Base-by-base conservation (phyloP, 2,329 filamentous ascomycete species). In the Ambrosiella cleistominuta region DNA sequence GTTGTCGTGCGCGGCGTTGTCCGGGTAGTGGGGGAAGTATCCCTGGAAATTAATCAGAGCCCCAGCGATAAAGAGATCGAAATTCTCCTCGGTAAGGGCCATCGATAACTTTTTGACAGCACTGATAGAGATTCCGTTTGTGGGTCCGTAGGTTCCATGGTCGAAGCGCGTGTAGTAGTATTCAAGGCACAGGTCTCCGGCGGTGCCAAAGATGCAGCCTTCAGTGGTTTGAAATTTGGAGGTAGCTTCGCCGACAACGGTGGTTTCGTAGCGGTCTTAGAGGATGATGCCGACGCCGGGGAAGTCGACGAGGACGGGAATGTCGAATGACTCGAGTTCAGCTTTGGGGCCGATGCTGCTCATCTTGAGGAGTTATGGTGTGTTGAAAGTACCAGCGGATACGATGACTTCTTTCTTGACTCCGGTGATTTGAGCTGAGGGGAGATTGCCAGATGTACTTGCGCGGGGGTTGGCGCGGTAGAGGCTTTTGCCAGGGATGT, bases 1-100 rank as follows among this genome's bases (percentile, higher is more conserved):
- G 1, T 69, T 69, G 50, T 69, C 72, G 1, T 67, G 65, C 1
- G 72, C 68, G 2, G 72, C 69, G 61, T 75, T 71, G 15, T 69
- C 64, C 1, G 74, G 70, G 62, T 75, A 82, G 19, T 74, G 71
- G 0, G 76, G 77, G 68, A 75, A 81, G 68, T 80, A 79, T 1
- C 77, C 76, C 11, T 69, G 69, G 70, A 80, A 79, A 62, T 71
- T 72, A 54, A 73, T 72, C 0, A 78, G 77, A 0, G 73, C 75
- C 17, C 79, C 78, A 54, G 74, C 75, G 56, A 79, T 67, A 62
- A 80, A 75, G 15, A 79, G 65, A 62, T 81, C 78, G 9, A 68
- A 73, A 40, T 74, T 71, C 35, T 70, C 69, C 7, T 44, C 5
- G 12, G n/a, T 1, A 42, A 15, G 17, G n/a, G 57, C 49, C 15